Percentiles rank a stretch among this genome's conserved stretches.
phyloP scores from a whole-genome alignment of 2,329 filamentous ascomycete species.

The Scedosporium boydii region DNA sequence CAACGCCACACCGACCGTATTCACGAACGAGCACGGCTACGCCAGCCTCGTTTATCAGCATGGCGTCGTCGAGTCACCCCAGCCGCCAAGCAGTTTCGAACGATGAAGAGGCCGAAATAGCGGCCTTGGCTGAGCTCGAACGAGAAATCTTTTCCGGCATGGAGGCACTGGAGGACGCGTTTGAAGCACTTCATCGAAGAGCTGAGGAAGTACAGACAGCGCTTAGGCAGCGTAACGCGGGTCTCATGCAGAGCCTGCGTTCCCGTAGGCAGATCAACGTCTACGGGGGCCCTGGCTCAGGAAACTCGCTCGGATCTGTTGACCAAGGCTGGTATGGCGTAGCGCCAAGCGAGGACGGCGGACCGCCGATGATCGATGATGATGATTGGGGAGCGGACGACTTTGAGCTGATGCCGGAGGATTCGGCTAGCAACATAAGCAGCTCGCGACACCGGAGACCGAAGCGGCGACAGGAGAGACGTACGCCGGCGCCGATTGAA shows the following conservation, averaged over 20 bases:
- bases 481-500: constrained; percentile 64
- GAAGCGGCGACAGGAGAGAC: constrained; percentile 57
- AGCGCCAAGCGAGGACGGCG: constrained; percentile 24
- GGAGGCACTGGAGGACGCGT: constrained; percentile 89
- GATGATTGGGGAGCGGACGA: constrained; percentile 51
- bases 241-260: constrained; percentile 56
- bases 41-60: constrained; percentile 48
- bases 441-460: constrained; percentile 58
- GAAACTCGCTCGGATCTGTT: constrained; percentile 31
- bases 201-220: constrained; percentile 73
- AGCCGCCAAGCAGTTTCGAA: constrained; percentile 62
- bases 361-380: constrained; percentile 35
- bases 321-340: constrained; percentile 30
- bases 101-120: constrained; percentile 90
- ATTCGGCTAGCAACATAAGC: constrained; percentile 72
- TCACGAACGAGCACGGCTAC: constrained; percentile 51
- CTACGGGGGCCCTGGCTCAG: constrained; percentile 34
- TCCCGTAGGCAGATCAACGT: constrained; percentile 49
- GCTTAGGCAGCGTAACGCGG: constrained; percentile 73
- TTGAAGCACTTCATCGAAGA: constrained; percentile 79
- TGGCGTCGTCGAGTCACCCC: constrained; percentile 37
- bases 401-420: constrained; percentile 61
- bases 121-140: constrained; percentile 81
- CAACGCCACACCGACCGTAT: constrained; percentile 39
- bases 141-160: constrained; percentile 88